These are phyloP conservation scores for Entoloma clypeatum DNA, from an alignment of 1,284 basidiomycete species.

Conservation along the genomic window DNA sequence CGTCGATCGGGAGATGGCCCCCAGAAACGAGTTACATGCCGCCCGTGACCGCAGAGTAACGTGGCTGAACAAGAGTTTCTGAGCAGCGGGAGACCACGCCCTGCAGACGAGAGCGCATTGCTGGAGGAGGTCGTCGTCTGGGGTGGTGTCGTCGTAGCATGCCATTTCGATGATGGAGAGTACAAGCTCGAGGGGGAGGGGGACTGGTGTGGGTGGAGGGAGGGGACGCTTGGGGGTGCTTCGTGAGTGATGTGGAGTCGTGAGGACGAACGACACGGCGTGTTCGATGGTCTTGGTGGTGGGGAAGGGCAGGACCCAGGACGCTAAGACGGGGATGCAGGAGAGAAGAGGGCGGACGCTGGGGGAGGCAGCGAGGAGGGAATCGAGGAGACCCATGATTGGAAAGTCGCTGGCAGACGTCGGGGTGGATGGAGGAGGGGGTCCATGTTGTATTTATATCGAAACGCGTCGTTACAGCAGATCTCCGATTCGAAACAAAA, in stretches of 20 bases:
- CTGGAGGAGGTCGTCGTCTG: conserved; percentile 41
- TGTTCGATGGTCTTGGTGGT: conserved; percentile 33
- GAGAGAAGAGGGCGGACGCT: conserved; percentile 17
- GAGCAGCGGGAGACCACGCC: conserved; percentile 57
- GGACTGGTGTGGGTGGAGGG: conserved; percentile 13
- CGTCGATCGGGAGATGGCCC: conserved; percentile 45
- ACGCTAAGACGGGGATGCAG: conserved; percentile 16
- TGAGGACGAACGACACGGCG: conserved; percentile 36
- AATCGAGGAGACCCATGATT: conserved; percentile 37
- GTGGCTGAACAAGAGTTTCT: conserved; percentile 58
- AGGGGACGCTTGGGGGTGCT: conserved; percentile 8
- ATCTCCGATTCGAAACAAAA: conserved; percentile 26
- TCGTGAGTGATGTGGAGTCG: conserved; percentile 15
- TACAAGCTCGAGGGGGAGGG: conserved; percentile 59
- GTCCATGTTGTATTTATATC: conserved; percentile 16
- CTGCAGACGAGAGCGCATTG: conserved; percentile 59
- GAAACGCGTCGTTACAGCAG: conserved; percentile 11
- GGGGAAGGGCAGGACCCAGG: conserved; percentile 19
- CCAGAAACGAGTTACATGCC: conserved; percentile 50
- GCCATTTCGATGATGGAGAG: conserved; percentile 58
- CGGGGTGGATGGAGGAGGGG: conserved; percentile 3
- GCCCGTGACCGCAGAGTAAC: conserved; percentile 50
- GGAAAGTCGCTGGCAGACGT: conserved; percentile 1
- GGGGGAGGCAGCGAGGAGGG: conserved; percentile 32
- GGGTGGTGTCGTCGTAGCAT: conserved; percentile 35